Base-by-base conservation (phyloP, 2,329 filamentous ascomycete genomes). In the Lecanosticta acicola region DNA sequence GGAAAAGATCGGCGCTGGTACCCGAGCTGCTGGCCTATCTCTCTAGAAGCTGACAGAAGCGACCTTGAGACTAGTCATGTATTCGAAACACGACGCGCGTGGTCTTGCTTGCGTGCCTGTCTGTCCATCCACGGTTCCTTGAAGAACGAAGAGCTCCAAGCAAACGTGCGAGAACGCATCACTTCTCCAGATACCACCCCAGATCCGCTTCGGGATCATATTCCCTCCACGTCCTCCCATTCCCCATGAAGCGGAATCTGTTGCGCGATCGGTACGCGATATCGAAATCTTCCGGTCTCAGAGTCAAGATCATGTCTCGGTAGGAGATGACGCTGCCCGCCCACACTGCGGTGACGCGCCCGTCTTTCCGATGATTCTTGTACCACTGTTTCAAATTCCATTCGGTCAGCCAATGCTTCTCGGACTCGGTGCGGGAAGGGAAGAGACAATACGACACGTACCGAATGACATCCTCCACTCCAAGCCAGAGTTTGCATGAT, bases 261-360 rank as follows among this genome's bases (percentile, higher is more conserved):
- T 76, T 75, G n/a, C 54, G 45, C 13, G 62, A 68, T 36, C 64
- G 60, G 51, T 75, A 75, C 38, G 58, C 59, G 32, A 75, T 67
- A 2, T 75, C 66, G 50, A 74, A 76, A 50, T 77, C 72, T 54
- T 77, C 73, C 1, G 64, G 64, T 5, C 74, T 61, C 9, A 76
- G 65, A 2, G 67, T 61, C 9, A 62, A 54, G 14, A 64, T 56
- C 60, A 62, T 61, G 39, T 60, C 55, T n/a, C 59, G 52, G 36
- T 57, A 63, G 3, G 41, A 43, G 19, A 62, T 50, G 1, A 54
- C 53, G 35, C 53, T 58, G 0, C 61, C 61, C 3, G 59, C 59
- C 51, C 54, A 63, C 3, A 62, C 54, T n/a, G 62, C 60, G 8
- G 61, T 63, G 10, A 65, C 62, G 34, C 54, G 57, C 3, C 61